Percentiles rank a stretch among this genome's conserved stretches.
Conservation (phyloP, 805 yeast genomes). For the Kurtzmaniella fragi region DNA sequence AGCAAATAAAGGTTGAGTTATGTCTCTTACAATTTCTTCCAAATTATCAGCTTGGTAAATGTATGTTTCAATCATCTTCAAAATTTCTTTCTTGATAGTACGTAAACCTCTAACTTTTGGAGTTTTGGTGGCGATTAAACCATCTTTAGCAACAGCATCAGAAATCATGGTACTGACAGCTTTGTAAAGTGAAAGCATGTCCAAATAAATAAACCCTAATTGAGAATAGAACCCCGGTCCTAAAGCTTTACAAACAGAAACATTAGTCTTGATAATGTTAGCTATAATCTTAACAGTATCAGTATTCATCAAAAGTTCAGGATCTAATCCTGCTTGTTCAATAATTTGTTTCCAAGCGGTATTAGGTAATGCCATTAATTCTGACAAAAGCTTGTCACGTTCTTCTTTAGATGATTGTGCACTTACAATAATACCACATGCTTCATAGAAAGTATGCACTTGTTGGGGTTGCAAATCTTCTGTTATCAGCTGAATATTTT, state of each 20-base stretch:
- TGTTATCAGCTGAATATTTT: slow-evolving; percentile 77
- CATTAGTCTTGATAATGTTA: slow-evolving; percentile 91
- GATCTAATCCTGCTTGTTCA: slow-evolving; percentile 78
- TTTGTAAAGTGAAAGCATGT: slow-evolving; percentile 82
- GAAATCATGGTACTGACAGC: slow-evolving; percentile 88
- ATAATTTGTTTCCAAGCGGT: slow-evolving; percentile 92
- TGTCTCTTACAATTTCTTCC: slow-evolving; percentile 77
- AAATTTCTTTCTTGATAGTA: slow-evolving; percentile 91
- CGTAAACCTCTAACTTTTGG: slow-evolving; percentile 93
- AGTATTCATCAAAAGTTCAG: slow-evolving; percentile 66
- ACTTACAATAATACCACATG: slow-evolving; percentile 89
- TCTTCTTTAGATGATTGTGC: slow-evolving; percentile 72
- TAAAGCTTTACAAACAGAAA: slow-evolving; percentile 88
- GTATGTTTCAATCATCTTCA: slow-evolving; percentile 84
- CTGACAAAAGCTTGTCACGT: slow-evolving; percentile 67
- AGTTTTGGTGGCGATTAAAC: slow-evolving; percentile 86
- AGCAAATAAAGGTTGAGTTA: slow-evolving; percentile 75
- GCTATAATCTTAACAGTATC: slow-evolving; percentile 92
- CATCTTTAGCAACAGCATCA: slow-evolving; percentile 71
- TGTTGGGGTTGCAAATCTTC: slow-evolving; percentile 95
- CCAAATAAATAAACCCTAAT: slow-evolving; percentile 78
- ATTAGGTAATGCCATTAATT: slow-evolving; percentile 88
- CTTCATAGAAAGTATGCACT: slow-evolving; percentile 95
- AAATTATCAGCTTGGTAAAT: slow-evolving; percentile 80
- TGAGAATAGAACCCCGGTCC: slow-evolving; percentile 91